Evolutionary conservation across 371 early-diverging fungal genomes (phyloP).

Genomic region (Batkoa obscura): DNA sequence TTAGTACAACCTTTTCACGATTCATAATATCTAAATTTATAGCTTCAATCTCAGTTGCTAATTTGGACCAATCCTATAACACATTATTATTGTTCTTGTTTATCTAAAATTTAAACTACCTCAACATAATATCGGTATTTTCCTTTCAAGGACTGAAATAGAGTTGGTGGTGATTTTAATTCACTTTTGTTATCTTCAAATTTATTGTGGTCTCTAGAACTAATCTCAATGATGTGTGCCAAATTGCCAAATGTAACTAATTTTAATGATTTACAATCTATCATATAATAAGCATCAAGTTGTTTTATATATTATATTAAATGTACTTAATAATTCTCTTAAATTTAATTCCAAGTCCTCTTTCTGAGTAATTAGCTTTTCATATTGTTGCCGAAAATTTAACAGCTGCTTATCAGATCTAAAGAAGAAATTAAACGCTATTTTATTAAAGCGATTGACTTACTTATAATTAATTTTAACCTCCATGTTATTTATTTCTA

Average conservation of each 20-base stretch:
- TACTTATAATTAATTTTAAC: no score
- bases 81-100: no score
- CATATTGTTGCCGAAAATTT: background rate
- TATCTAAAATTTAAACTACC: no score
- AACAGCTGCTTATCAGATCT: background rate
- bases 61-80: no score
- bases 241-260: slow-evolving; percentile 15
- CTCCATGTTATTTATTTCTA: no score
- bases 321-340: slow-evolving; percentile 15
- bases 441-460: no score
- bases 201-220: slow-evolving; percentile 14
- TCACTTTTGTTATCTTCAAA: background rate
- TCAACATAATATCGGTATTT: slow-evolving; percentile 13
- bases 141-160: slow-evolving; percentile 17
- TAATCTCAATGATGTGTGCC: slow-evolving; percentile 31
- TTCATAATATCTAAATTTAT: no score
- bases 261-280: slow-evolving; percentile 10
- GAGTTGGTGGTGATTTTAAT: slow-evolving; percentile 8
- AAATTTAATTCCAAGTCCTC: slow-evolving; percentile 12
- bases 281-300: background rate
- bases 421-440: no score
- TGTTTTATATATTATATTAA: slow-evolving; percentile 6
- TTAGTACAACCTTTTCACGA: no score
- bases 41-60: no score
- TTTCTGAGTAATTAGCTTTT: slow-evolving; percentile 10